Conservation (phyloP, 805 yeast species). For the Lachancea quebecensis region DNA sequence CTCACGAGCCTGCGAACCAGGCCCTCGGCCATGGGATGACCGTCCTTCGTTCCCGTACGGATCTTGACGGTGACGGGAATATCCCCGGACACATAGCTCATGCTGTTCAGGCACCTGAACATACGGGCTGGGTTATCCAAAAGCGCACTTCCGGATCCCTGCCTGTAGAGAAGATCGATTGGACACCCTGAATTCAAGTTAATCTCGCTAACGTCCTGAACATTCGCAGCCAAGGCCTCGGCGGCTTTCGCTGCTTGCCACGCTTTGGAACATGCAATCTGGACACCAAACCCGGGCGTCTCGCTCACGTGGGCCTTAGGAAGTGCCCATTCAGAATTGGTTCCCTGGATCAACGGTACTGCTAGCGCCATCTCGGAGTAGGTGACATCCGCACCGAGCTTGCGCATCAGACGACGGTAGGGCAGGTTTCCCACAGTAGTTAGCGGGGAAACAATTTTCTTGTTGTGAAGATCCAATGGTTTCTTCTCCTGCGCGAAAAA, state of each 20-base stretch:
- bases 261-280: conserved; percentile 83
- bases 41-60: conserved; percentile 84
- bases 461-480: conserved; percentile 54
- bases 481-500: conserved; percentile 79
- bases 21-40: conserved; percentile 78
- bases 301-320: conserved; percentile 83
- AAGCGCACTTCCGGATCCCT: conserved; percentile 93
- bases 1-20: conserved; percentile 63
- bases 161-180: conserved; percentile 84
- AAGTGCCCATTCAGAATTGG: conserved; percentile 95
- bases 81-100: conserved; percentile 85
- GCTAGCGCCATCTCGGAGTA: conserved; percentile 93
- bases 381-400: conserved; percentile 86
- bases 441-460: conserved; percentile 88
- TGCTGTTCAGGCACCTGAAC: conserved; percentile 71
- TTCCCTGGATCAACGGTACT: conserved; percentile 80
- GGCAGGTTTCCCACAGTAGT: conserved; percentile 98
- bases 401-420: conserved; percentile 84
- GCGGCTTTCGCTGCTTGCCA: conserved; percentile 93
- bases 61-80: conserved; percentile 87
- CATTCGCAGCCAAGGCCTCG: conserved; percentile 44
- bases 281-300: conserved; percentile 86
- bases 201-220: conserved; percentile 63
- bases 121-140: conserved; percentile 83
- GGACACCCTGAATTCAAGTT: conserved; percentile 98